Evolutionary conservation across 257 asterid genomes (phyloP), one percentile per base, ranked within the genome.

Genomic region (Verbena officinalis): DNA sequence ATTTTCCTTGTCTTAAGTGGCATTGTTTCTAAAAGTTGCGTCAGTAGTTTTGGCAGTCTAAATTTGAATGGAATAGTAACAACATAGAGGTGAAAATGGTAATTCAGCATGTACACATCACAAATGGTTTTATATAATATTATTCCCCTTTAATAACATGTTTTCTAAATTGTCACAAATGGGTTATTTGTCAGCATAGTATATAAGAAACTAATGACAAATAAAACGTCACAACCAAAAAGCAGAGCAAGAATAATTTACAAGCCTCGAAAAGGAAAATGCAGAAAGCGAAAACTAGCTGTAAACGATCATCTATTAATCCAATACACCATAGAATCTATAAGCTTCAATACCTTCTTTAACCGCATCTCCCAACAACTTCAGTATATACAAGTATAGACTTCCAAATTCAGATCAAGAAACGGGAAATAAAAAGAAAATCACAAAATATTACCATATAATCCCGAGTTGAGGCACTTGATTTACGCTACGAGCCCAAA

Each of bases 301-400:
- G 51, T 65, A 72, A 73, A 58, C 19, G 73, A 73, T 65, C 69
- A 54, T 61, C 66, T 61, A 67, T 66, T 42, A 53, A 62, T 51
- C 71, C 68, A 65, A 72, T 50, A 38, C 55, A 67, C 59, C 21
- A 43, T 19, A 69, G n/a, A 57, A 65, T 55, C 64, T 67, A 67
- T 74, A 49, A 75, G 74, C 59, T 67, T 2, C 85, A 73, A 83
- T 55, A 76, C 62, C 67, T 60, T 73, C 75, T 65, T 17, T 56
- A 49, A 74, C 44, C 16, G 69, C 70, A 68, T 78, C 73, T 9
- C 59, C 60, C 80, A 61, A 77, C 59, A 80, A 77, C 79, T 76
- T 76, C 82, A 76, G 89, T 86, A 91, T 88, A 75, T 86, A 91
- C 95, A 88, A 55, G 91, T 82, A 78, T 76, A 59, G 59, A 50